These are phyloP conservation scores for Spergularia bocconei DNA, from an alignment of 148 eudicot genomes.

Conservation along the genomic window DNA sequence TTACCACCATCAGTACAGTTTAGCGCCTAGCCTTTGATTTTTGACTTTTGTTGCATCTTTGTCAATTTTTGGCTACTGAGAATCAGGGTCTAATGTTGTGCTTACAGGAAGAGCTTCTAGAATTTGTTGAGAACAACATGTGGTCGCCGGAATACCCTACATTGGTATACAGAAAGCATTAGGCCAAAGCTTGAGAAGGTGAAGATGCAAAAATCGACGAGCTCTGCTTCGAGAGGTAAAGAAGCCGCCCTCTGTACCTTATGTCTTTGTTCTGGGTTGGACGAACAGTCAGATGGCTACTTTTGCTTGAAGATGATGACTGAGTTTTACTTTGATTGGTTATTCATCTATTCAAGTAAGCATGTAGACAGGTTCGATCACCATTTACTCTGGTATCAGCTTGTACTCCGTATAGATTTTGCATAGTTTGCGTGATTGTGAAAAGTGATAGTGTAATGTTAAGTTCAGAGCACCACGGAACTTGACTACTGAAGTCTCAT, in stretches of 20 bases:
- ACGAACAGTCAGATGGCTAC: not conserved
- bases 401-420: no score
- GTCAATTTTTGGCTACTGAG: not conserved
- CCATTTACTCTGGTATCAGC: slow-evolving; percentile 6
- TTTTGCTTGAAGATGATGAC: not conserved
- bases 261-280: not conserved
- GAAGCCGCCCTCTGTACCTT: not conserved
- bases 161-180: slow-evolving; percentile 66
- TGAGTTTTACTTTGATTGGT: not conserved
- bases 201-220: not conserved
- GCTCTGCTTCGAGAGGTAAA: not conserved
- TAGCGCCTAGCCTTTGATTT: not conserved
- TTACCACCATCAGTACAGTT: not conserved
- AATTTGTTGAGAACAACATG: slow-evolving; percentile 76
- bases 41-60: not conserved
- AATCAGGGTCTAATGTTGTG: not conserved
- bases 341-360: not conserved
- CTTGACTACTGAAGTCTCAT: no score
- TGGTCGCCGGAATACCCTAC: slow-evolving; percentile 94
- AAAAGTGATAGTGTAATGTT: no score
- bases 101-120: slow-evolving; percentile 67
- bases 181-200: slow-evolving; percentile 13
- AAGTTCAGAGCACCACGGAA: no score
- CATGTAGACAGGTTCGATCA: not conserved
- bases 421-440: no score